phyloP scores from a whole-genome alignment of 2,329 filamentous ascomycete species.

The Neonectria coccinea region DNA sequence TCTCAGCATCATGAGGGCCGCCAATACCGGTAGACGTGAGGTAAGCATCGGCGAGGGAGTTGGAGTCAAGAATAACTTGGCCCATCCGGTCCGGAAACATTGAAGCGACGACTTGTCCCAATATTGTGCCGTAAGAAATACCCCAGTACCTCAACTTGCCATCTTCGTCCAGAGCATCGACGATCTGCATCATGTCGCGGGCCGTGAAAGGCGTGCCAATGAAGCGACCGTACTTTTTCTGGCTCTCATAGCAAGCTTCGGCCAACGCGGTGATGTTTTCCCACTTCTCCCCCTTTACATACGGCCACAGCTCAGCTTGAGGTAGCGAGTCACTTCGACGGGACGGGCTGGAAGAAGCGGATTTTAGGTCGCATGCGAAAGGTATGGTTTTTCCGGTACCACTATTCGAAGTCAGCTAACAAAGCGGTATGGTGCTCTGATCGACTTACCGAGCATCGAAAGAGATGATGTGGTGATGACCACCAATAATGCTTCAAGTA shows the following conservation, averaged over 20 bases:
- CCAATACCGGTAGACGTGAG: neutral
- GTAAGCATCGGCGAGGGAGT: constrained; percentile 31
- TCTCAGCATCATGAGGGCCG: constrained; percentile 15
- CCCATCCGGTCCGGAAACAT: constrained; percentile 41
- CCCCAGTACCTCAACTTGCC: constrained; percentile 51
- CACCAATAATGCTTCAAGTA: constrained; percentile 26
- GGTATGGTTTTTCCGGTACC: constrained; percentile 38
- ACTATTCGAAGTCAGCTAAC: neutral
- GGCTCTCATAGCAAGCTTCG: constrained; percentile 39
- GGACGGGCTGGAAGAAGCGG: neutral
- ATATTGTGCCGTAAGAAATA: constrained; percentile 35
- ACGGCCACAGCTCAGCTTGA: constrained; percentile 12
- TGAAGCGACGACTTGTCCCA: constrained; percentile 35
- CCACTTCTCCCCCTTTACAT: constrained; percentile 17
- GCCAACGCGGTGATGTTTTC: neutral
- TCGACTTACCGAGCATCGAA: constrained; percentile 38
- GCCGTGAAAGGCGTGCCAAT: constrained; percentile 51
- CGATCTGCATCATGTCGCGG: constrained; percentile 54
- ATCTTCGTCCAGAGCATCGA: constrained; percentile 52
- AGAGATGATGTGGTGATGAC: constrained; percentile 29
- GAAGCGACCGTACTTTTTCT: constrained; percentile 40
- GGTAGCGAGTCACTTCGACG: constrained; percentile 28
- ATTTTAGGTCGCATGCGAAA: constrained; percentile 20
- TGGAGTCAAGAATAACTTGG: constrained; percentile 35
- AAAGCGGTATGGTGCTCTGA: neutral